Evolutionary conservation across 2,329 filamentous ascomycete genomes (phyloP).

Genomic region (Raffaelea arxii): DNA sequence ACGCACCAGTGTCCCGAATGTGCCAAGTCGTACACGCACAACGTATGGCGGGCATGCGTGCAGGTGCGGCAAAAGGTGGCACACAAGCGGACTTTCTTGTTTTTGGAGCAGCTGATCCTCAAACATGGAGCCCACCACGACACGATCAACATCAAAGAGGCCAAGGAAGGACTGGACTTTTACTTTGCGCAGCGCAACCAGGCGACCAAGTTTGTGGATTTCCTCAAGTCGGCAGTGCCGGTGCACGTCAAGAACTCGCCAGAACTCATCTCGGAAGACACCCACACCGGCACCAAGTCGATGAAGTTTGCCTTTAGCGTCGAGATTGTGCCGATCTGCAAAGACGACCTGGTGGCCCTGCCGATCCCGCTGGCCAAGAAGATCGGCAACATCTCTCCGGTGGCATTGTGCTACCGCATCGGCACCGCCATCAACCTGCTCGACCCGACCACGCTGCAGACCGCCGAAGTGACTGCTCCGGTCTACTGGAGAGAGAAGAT

Average conservation of each 20-base stretch:
- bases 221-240: conserved; percentile 65
- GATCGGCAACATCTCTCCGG: conserved; percentile 77
- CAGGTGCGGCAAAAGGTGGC: conserved; percentile 96
- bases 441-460: conserved; percentile 86
- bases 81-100: conserved; percentile 63
- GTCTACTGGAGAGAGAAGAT: conserved; percentile 71
- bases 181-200: conserved; percentile 86
- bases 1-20: conserved; percentile 94
- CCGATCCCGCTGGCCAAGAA: conserved; percentile 83
- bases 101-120: conserved; percentile 86
- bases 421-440: conserved; percentile 84
- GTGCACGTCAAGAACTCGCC: conserved; percentile 53
- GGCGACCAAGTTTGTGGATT: conserved; percentile 71
- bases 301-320: conserved; percentile 93
- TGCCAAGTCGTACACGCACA: conserved; percentile 76
- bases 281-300: conserved; percentile 79
- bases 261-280: conserved; percentile 70
- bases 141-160: conserved; percentile 96
- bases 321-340: conserved; percentile 89
- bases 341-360: conserved; percentile 91
- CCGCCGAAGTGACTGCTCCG: conserved; percentile 69
- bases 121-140: conserved; percentile 83
- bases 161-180: conserved; percentile 92
- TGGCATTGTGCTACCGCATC: conserved; percentile 78
- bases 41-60: conserved; percentile 80